Base-by-base conservation (phyloP, 2,329 filamentous ascomycete species). In the Gaeumannomyces tritici region DNA sequence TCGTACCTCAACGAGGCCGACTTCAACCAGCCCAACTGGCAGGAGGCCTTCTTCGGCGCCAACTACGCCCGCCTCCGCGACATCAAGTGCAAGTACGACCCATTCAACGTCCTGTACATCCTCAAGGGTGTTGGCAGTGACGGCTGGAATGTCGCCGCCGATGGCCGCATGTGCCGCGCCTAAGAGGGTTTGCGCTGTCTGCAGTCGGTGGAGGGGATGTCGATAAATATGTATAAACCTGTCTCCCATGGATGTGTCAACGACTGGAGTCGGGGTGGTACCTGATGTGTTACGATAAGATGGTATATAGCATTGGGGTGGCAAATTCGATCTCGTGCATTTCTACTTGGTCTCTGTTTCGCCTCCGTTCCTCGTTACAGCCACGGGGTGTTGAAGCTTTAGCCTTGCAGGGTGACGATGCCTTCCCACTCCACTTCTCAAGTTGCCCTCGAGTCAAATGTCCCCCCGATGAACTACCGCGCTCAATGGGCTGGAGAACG, bases 11-110 rank as follows among this genome's bases (percentile, higher is more conserved):
- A 68, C 29, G 63, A 63, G 54, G 62, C 59, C 26, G 62, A 63
- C 66, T 75, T 74, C 31, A 67, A 69, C 24, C 67, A 75, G 42
- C 68, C 67, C 0, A 62, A 73, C 56, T 77, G 69, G 67, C 68
- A 74, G 66, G 63, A 70, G 21, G 64, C 62, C 0, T 77, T 76
- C 64, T 77, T 70, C 64, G 76, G 75, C 7, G 64, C 47, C 0
- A 75, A 76, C 59, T 77, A 77, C 61, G 60, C 63, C 1, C 62
- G 65, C 4, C 63, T 78, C 51, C 29, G 71, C 18, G 59, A 33
- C 0, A 70, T 81, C 29, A 82, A 82, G 72, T 65, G 72, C 12
- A 73, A 70, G 60, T 79, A 75, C 66, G 80, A 79, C 67, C 69
- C 75, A 5, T 31, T 70, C 2, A 68, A 67, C 3, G 31, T 80